phyloP scores from a whole-genome alignment of 129 eudicot species.

The Flaveria bidentis region DNA sequence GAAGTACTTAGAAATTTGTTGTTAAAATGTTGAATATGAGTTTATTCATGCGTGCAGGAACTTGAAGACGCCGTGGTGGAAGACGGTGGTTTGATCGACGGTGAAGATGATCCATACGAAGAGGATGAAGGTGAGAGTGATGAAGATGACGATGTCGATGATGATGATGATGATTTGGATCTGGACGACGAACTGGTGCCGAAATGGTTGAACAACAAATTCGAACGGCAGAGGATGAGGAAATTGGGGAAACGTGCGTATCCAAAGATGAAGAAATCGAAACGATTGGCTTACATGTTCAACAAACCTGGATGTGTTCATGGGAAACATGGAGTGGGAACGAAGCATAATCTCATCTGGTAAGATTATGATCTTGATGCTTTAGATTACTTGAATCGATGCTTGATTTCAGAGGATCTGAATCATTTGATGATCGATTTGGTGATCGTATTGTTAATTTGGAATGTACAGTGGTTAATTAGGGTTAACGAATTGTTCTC shows the following conservation, averaged over 20 bases:
- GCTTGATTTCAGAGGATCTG: neutral
- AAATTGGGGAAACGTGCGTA: slow-evolving; percentile 75
- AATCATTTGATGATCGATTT: neutral
- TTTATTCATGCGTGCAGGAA: slow-evolving; percentile 10
- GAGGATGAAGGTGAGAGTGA: slow-evolving; percentile 30
- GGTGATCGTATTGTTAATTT: slow-evolving; percentile 17
- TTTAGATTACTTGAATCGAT: neutral
- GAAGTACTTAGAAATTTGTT: neutral
- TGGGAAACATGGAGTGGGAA: slow-evolving; percentile 72
- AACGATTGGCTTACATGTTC: slow-evolving; percentile 44
- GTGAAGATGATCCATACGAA: slow-evolving; percentile 6
- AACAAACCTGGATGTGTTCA: slow-evolving; percentile 60
- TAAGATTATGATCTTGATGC: slow-evolving; percentile 11
- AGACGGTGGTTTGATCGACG: slow-evolving; percentile 11
- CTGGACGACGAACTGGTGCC: slow-evolving; percentile 76
- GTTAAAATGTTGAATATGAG: neutral
- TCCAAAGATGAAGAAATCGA: slow-evolving; percentile 51
- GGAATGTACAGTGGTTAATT: slow-evolving; percentile 30
- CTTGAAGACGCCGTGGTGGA: slow-evolving; percentile 11
- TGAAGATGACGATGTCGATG: slow-evolving; percentile 36
- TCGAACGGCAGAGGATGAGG: slow-evolving; percentile 66
- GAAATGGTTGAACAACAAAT: slow-evolving; percentile 42
- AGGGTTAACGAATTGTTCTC: slow-evolving; percentile 21
- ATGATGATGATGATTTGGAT: slow-evolving; percentile 42
- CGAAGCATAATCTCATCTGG: slow-evolving; percentile 48